Evolutionary conservation across 2,329 filamentous ascomycete genomes (phyloP).

Genomic region (Cryphonectria parasitica): DNA sequence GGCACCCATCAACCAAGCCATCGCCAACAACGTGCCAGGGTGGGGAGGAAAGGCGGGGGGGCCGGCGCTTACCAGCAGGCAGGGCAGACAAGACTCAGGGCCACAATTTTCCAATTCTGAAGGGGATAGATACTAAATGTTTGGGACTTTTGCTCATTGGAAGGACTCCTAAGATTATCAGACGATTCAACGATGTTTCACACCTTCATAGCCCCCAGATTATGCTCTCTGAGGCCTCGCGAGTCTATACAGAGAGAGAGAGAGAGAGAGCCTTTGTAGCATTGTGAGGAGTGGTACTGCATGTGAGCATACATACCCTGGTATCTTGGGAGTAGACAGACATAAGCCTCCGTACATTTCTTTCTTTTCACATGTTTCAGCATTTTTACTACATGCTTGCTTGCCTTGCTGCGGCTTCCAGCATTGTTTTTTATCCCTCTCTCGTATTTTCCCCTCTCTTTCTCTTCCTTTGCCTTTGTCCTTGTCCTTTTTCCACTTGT

Average conservation of each 20-base stretch:
- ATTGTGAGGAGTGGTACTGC: not conserved
- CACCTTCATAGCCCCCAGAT: not conserved
- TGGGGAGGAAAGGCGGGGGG: not conserved
- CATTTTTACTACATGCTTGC: not conserved
- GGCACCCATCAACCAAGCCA: conserved; percentile 13
- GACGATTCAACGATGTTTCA: not conserved
- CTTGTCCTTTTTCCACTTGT: not conserved
- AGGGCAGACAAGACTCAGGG: not conserved
- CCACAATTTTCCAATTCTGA: not conserved
- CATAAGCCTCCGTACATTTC: not conserved
- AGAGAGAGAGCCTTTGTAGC: not conserved
- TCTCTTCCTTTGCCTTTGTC: not conserved
- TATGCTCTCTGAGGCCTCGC: not conserved
- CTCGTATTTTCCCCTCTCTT: not conserved
- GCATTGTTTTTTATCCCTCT: not conserved
- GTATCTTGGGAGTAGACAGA: not conserved
- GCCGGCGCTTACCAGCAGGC: conserved; percentile 4
- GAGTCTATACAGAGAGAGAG: not conserved
- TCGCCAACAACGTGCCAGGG: not conserved
- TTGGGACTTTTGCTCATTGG: not conserved
- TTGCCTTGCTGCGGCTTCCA: not conserved
- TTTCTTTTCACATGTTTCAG: not conserved
- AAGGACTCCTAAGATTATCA: no score
- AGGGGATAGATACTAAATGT: not conserved
- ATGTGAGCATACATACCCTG: not conserved